Conservation (phyloP, 768 basidiomycete genomes). For the Pilatotrama ljubarskyi region DNA sequence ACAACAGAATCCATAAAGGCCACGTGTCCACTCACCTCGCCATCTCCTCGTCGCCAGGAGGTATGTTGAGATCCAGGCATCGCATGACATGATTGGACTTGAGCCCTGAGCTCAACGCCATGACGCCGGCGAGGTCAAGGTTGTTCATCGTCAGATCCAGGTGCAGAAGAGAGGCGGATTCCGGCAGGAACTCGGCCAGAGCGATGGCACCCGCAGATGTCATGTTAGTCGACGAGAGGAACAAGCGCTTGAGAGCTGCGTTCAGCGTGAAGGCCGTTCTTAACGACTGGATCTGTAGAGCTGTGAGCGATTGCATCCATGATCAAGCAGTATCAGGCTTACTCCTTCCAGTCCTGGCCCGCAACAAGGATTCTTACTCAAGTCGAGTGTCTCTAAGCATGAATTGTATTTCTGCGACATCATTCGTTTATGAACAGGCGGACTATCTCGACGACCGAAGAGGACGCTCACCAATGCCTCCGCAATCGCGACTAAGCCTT, state of each 20-base stretch:
- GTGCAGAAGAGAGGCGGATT: slow-evolving; percentile 83
- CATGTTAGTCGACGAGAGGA: slow-evolving; percentile 82
- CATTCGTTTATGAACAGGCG: background rate
- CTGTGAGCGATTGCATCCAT: background rate
- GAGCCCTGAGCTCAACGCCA: slow-evolving; percentile 87
- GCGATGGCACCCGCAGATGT: slow-evolving; percentile 87
- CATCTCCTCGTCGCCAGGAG: slow-evolving; percentile 79
- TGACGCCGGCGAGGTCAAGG: slow-evolving; percentile 86
- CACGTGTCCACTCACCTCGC: slow-evolving; percentile 52
- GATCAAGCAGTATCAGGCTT: slow-evolving; percentile 26
- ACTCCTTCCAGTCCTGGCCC: slow-evolving; percentile 92
- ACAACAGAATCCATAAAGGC: slow-evolving; percentile 6
- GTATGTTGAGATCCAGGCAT: slow-evolving; percentile 92
- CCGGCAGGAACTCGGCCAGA: slow-evolving; percentile 94
- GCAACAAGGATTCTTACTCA: slow-evolving; percentile 91
- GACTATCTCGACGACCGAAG: background rate
- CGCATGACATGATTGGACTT: slow-evolving; percentile 84
- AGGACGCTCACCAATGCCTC: slow-evolving; percentile 75
- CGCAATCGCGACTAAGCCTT: slow-evolving; percentile 76
- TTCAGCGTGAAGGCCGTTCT: slow-evolving; percentile 94
- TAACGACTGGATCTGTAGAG: slow-evolving; percentile 73
- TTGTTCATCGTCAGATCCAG: slow-evolving; percentile 86
- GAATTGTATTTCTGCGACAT: slow-evolving; percentile 85
- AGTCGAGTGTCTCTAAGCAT: slow-evolving; percentile 88
- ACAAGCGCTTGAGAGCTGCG: slow-evolving; percentile 86